phyloP scores from a whole-genome alignment of 2,329 filamentous ascomycete genomes.

The Beauveria pseudobassiana region DNA sequence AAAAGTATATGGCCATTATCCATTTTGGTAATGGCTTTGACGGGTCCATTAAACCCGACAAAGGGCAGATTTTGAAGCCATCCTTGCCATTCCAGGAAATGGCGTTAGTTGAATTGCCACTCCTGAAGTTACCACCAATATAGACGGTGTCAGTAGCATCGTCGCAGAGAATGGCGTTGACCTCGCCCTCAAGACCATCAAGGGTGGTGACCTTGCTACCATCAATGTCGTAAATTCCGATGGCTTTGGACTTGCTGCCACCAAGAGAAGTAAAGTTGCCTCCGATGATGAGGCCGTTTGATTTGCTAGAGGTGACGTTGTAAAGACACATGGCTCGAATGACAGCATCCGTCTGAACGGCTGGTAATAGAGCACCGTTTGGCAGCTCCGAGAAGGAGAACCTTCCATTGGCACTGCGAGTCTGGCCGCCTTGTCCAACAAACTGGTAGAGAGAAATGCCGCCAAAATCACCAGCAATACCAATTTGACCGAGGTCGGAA shows the following conservation, averaged over 20 bases:
- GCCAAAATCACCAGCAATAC: constrained; percentile 81
- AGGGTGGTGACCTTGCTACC: constrained; percentile 65
- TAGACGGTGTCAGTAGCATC: constrained; percentile 71
- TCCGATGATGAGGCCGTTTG: constrained; percentile 73
- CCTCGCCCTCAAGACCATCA: constrained; percentile 72
- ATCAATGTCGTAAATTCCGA: constrained; percentile 74
- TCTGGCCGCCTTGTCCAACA: constrained; percentile 65
- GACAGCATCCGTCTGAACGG: constrained; percentile 72
- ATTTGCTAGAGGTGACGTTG: constrained; percentile 54
- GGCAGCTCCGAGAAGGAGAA: constrained; percentile 72
- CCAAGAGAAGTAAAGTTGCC: constrained; percentile 94
- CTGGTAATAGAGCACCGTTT: constrained; percentile 70
- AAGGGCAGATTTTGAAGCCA: constrained; percentile 81
- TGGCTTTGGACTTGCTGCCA: constrained; percentile 64
- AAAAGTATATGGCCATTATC: constrained; percentile 83
- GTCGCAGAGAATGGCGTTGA: constrained; percentile 79
- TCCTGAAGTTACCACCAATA: constrained; percentile 79
- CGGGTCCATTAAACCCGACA: constrained; percentile 87
- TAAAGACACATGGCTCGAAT: constrained; percentile 87
- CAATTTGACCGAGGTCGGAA: constrained; percentile 69
- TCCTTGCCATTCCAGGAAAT: constrained; percentile 66
- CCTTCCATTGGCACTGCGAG: constrained; percentile 67
- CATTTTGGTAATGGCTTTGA: constrained; percentile 75
- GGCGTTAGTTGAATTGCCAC: constrained; percentile 78
- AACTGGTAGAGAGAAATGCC: constrained; percentile 87